Evolutionary conservation across 352 stramenopile species (phyloP).

Genomic region (Pythium phragmitis): DNA sequence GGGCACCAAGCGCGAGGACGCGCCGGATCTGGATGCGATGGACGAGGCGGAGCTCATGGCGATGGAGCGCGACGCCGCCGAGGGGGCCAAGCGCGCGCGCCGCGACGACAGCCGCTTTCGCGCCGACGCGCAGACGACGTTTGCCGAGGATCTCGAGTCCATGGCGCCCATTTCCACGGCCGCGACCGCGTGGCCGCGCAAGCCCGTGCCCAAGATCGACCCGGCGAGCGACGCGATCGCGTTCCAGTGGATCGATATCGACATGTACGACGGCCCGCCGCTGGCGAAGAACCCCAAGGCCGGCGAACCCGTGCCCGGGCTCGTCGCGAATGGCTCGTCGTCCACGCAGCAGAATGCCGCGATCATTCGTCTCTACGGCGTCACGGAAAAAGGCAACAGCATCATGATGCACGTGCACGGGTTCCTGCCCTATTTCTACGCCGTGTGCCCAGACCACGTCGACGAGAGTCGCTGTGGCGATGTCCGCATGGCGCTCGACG

Average conservation of each 20-base stretch:
- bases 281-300: conserved; percentile 88
- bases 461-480: conserved; percentile 62
- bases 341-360: conserved; percentile 74
- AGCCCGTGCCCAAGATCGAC: conserved; percentile 38
- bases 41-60: conserved; percentile 23
- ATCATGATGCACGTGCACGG: conserved; percentile 97
- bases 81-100: conserved; percentile 20
- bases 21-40: conserved; percentile 16
- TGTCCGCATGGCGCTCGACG: conserved; percentile 70
- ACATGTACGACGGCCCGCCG: conserved; percentile 94
- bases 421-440: conserved; percentile 98
- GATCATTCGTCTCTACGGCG: conserved; percentile 97
- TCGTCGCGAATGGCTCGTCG: conserved; percentile 90
- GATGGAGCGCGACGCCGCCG: conserved; percentile 21
- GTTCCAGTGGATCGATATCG: conserved; percentile 99
- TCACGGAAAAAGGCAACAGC: conserved; percentile 94
- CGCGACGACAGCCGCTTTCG: conserved; percentile 28
- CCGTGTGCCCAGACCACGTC: conserved; percentile 71
- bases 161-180: conserved; percentile 65
- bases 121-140: conserved; percentile 30
- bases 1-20: conserved; percentile 26
- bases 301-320: conserved; percentile 46
- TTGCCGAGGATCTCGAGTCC: conserved; percentile 53
- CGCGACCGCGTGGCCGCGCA: conserved; percentile 63
- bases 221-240: conserved; percentile 38